Evolutionary conservation across 1,284 basidiomycete genomes (phyloP).

Genomic region (Pseudozyma tsukubaensis): DNA sequence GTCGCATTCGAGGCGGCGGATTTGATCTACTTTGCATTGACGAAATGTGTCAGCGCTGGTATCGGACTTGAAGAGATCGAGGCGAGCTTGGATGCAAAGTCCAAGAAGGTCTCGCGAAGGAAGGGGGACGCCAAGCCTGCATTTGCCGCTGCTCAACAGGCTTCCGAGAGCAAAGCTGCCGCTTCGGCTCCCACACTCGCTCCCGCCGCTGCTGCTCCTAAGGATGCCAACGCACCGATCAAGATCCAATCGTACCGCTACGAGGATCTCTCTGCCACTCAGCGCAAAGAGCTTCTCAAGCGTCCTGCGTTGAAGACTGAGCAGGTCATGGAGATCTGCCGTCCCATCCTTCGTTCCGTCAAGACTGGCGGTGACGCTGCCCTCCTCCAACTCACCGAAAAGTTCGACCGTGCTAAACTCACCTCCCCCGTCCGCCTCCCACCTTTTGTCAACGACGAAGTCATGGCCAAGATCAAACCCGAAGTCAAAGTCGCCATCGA

Average conservation of each 20-base stretch:
- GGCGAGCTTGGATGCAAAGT: constrained; percentile 84
- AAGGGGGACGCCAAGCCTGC: constrained; percentile 93
- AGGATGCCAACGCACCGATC: constrained; percentile 71
- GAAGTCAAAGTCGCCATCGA: constrained; percentile 84
- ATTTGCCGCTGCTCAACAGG: constrained; percentile 73
- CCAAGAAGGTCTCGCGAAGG: constrained; percentile 86
- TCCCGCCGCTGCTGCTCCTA: constrained; percentile 29
- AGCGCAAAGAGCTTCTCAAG: constrained; percentile 80
- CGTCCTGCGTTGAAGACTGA: constrained; percentile 91
- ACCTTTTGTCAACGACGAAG: constrained; percentile 72
- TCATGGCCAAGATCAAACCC: constrained; percentile 60
- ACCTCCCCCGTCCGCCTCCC: constrained; percentile 70
- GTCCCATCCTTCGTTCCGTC: constrained; percentile 91
- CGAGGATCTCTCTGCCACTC: constrained; percentile 71
- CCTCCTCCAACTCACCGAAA: constrained; percentile 87
- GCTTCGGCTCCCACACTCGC: constrained; percentile 24
- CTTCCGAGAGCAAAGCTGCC: constrained; percentile 57
- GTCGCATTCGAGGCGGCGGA: constrained; percentile 98
- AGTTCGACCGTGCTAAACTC: constrained; percentile 86
- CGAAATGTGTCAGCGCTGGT: constrained; percentile 85
- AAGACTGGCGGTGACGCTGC: constrained; percentile 86
- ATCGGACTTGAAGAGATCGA: constrained; percentile 88
- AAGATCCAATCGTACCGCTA: constrained; percentile 61
- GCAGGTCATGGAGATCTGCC: constrained; percentile 94
- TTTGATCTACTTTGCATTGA: constrained; percentile 91